Evolutionary conservation across 208 protist species (phyloP).

Genomic region (Crithidia sp.): DNA sequence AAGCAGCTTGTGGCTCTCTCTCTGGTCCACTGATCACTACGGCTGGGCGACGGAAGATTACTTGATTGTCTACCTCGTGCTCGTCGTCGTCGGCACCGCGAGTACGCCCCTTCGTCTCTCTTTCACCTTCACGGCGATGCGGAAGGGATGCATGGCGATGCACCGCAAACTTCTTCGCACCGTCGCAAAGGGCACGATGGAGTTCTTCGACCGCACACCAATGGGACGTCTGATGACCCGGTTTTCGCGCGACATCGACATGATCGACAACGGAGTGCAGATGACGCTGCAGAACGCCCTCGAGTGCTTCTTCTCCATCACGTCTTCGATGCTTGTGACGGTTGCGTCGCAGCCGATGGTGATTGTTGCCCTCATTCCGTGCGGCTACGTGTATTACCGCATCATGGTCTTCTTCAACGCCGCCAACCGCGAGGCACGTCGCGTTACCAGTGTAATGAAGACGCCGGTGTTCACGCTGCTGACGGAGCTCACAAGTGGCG

Average conservation of each 20-base stretch:
- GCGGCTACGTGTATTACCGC: conserved; percentile 61
- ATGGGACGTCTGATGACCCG: conserved; percentile 95
- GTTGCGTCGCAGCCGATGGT: conserved; percentile 45
- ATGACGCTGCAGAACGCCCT: conserved; percentile 53
- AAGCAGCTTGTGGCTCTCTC: conserved; percentile 61
- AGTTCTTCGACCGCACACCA: conserved; percentile 96
- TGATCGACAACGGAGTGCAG: conserved; percentile 71
- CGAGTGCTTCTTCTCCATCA: conserved; percentile 41
- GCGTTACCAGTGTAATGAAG: conserved; percentile 72
- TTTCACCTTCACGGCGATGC: conserved; percentile 36
- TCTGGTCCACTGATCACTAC: conserved; percentile 51
- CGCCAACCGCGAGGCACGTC: conserved; percentile 74
- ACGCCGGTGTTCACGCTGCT: conserved; percentile 88
- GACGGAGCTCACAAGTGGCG: conserved; percentile 82
- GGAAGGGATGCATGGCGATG: conserved; percentile 30
- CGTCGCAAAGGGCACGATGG: conserved; percentile 64
- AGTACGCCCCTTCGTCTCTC: conserved; percentile 36
- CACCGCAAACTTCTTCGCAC: conserved; percentile 56
- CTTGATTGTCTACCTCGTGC: conserved; percentile 46
- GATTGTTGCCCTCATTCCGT: conserved; percentile 54
- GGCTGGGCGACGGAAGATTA: conserved; percentile 27
- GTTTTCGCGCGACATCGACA: conserved; percentile 92
- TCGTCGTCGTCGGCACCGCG: conserved; percentile 37
- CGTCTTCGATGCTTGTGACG: conserved; percentile 51
- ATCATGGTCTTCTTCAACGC: conserved; percentile 66